Evolutionary conservation across 1,284 basidiomycete species (phyloP), one percentile per base, ranked within the genome.

Genomic region (Ceratobasidium sp.): DNA sequence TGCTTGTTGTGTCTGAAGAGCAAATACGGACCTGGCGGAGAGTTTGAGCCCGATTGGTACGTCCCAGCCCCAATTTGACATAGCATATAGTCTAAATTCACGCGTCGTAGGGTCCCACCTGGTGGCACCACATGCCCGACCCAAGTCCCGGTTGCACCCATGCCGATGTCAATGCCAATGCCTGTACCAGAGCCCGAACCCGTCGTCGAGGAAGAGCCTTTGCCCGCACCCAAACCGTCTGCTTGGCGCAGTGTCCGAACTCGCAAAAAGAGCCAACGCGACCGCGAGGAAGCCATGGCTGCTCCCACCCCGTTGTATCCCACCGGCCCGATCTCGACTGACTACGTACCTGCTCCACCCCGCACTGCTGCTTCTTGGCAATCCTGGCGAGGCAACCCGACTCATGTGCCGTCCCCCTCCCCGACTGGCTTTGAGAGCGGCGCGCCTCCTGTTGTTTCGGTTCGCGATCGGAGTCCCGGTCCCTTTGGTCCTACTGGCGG

Each of bases 11-110:
- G 59, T 46, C 22, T 80, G 59, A 79, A 80, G 66, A 74, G 76
- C 62, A 78, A 80, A 64, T 77, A 80, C 62, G 78, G 78, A 40
- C 78, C 79, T 40, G 80, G 79, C 46, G 80, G 80, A 68, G 79
- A 79, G 70, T 80, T 79, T 49, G 79, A 80, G 29, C 78, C 79
- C 19, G 75, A 76, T 34, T 80, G 79, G 79, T 80, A 43, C 17
- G 79, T 68, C 32, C 9, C 17, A 1, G 22, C 6, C 11, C 17
- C 34, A 40, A 9, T n/a, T 40, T 13, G 22, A 25, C 11, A 2
- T 15, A 4, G 40, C 52, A 68, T 54, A n/a, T 17, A 22, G 11
- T 37, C 66, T 56, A 44, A 65, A 56, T 29, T n/a, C 37, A 40
- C 29, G 19, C 17, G 15, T 66, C 8, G 43, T 29, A 75, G 73